Base-by-base conservation (phyloP, 2,329 filamentous ascomycete genomes). In the Scedosporium apiospermum region DNA sequence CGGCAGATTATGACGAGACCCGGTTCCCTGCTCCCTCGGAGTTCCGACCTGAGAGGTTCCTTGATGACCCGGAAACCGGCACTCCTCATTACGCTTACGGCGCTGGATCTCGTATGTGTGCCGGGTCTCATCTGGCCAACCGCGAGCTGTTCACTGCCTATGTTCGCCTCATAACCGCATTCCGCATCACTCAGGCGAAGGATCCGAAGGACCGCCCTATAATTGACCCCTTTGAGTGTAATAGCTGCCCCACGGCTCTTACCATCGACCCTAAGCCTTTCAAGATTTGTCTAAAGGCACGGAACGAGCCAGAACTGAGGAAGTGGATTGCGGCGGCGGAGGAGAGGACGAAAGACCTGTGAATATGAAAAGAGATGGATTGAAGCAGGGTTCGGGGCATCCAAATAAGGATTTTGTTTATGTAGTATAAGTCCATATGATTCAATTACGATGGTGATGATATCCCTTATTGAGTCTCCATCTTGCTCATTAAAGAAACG, bases 21-120 rank as follows among this genome's bases (percentile, higher is more conserved):
- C 88, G 90, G 70, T 92, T 90, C 77, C 82, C 85, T 65, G 71
- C 83, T 30, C 83, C 89, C 0, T 65, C 80, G 30, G 73, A 76
- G 6, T 91, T 92, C 71, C 77, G 84, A n/a, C 87, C 88, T 0
- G 88, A 91, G 66, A 82, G 89, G 27, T 92, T 88, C 69, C 75
- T 92, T 10, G 72, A 79, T 60, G 78, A 85, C 61, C 76, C 74
- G 23, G 82, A 74, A 76, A 58, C 75, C 0, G 84, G 84, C 6
- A 86, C 84, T 1, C 82, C 81, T 0, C 85, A 88, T 68, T 86
- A 84, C 67, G 82, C 75, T 9, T 88, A 85, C 65, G 85, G 86
- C 2, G 84, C 85, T 0, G 85, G 86, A 1, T 82, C 80, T 2
- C 77, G 85, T 44, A 86, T 87, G 80, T 88, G 85, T 68, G 82